phyloP scores from a whole-genome alignment of 2,329 filamentous ascomycete species.

The Beauveria brongniartii region DNA sequence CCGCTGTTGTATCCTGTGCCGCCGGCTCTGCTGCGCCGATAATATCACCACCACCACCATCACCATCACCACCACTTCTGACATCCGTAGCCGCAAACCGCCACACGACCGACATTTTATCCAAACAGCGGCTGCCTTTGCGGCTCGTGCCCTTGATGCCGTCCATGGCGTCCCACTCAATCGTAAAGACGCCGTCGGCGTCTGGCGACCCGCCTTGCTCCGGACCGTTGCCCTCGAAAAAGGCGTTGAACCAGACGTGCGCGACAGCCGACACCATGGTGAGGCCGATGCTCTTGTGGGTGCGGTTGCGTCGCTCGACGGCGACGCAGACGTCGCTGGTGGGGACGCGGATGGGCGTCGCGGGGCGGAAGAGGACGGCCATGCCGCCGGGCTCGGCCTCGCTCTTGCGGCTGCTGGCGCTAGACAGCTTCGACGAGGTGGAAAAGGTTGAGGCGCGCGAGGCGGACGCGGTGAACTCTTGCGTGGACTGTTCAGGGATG shows the following conservation, averaged over 20 bases:
- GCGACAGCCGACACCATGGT: constrained; percentile 90
- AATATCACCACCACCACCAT: constrained; percentile 33
- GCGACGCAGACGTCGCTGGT: constrained; percentile 86
- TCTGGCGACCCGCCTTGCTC: constrained; percentile 59
- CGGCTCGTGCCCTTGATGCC: constrained; percentile 84
- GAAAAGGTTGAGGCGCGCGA: background rate
- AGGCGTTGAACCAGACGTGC: constrained; percentile 95
- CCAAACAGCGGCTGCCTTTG: constrained; percentile 75
- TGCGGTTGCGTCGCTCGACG: constrained; percentile 77
- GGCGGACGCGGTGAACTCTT: background rate
- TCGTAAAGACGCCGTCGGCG: constrained; percentile 54
- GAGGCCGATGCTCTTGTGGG: constrained; percentile 66
- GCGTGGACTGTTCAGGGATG: background rate
- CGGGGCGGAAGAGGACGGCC: constrained; percentile 70
- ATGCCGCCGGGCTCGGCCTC: constrained; percentile 53
- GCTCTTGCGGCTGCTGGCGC: constrained; percentile 14
- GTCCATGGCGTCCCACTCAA: constrained; percentile 66
- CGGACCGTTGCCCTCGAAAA: constrained; percentile 76
- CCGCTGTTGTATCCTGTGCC: constrained; percentile 14
- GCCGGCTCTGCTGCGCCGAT: constrained; percentile 20
- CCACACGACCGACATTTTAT: constrained; percentile 83
- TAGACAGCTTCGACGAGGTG: background rate
- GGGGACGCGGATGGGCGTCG: constrained; percentile 58
- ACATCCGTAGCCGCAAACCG: constrained; percentile 30
- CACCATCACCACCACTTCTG: constrained; percentile 33